These are phyloP conservation scores for Calonectria fujianensis DNA, from an alignment of 2,329 filamentous ascomycete species.

Conservation along the genomic window DNA sequence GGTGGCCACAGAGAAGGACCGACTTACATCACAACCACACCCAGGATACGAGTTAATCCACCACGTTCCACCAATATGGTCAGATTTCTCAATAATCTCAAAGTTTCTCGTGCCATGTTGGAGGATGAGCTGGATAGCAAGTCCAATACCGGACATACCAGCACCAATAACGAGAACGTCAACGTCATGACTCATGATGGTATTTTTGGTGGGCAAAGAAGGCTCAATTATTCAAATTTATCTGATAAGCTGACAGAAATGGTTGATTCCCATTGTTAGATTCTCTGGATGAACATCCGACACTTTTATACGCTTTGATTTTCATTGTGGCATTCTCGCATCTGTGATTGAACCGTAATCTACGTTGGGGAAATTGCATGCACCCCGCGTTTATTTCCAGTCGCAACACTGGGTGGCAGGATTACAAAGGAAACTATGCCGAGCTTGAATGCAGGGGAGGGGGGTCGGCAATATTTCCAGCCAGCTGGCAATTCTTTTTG, in stretches of 20 bases:
- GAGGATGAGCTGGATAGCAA: constrained; percentile 50
- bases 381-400: constrained; percentile 2
- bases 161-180: constrained; percentile 56
- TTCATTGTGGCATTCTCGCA: background rate
- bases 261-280: background rate
- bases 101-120: constrained; percentile 48
- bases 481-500: background rate
- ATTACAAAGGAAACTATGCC: constrained; percentile 20
- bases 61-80: constrained; percentile 54
- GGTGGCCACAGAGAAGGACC: no score
- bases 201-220: background rate
- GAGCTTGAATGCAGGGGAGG: background rate
- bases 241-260: background rate
- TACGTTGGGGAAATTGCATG: background rate
- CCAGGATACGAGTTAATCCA: constrained; percentile 54
- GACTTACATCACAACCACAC: constrained; percentile 53
- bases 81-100: constrained; percentile 51
- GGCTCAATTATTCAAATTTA: background rate
- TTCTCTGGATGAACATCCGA: background rate
- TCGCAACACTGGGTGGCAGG: background rate
- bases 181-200: constrained; percentile 41
- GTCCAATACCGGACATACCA: constrained; percentile 55
- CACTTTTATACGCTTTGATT: background rate
- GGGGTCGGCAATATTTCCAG: constrained; percentile 18
- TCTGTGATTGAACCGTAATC: background rate